These are phyloP conservation scores for Fusarium palustre DNA, from an alignment of 2,329 filamentous ascomycete species.

Conservation along the genomic window DNA sequence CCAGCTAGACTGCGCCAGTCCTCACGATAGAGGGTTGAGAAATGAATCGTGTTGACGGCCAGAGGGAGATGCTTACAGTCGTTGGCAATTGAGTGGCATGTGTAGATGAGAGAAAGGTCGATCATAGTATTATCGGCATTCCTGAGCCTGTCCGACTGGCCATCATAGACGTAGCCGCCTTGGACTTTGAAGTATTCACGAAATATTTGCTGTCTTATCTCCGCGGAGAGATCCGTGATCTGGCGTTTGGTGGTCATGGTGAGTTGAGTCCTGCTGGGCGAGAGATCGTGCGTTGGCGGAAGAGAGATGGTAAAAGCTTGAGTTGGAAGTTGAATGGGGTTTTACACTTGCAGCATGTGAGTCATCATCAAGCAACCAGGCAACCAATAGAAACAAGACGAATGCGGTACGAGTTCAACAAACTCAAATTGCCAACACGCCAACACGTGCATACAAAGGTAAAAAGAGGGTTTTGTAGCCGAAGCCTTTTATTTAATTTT, in stretches of 20 bases:
- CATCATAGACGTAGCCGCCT: constrained; percentile 24
- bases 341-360: neutral
- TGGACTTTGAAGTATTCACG: constrained; percentile 18
- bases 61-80: constrained; percentile 17
- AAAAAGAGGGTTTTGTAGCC: neutral
- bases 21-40: constrained; percentile 24
- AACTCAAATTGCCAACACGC: neutral
- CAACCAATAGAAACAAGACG: neutral
- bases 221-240: constrained; percentile 1
- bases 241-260: neutral
- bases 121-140: constrained; percentile 12
- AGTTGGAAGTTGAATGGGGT: neutral
- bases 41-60: constrained; percentile 9
- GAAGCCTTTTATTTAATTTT: no score
- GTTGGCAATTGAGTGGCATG: constrained; percentile 18
- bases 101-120: constrained; percentile 31
- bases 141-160: constrained; percentile 12
- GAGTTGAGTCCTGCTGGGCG: neutral
- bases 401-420: neutral
- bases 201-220: constrained; percentile 33
- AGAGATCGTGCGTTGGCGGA: neutral
- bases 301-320: neutral
- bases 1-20: neutral
- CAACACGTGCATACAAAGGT: neutral
- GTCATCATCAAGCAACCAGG: neutral